Base-by-base conservation (phyloP, 1,284 basidiomycete species). In the Cryptococcus sp. region DNA sequence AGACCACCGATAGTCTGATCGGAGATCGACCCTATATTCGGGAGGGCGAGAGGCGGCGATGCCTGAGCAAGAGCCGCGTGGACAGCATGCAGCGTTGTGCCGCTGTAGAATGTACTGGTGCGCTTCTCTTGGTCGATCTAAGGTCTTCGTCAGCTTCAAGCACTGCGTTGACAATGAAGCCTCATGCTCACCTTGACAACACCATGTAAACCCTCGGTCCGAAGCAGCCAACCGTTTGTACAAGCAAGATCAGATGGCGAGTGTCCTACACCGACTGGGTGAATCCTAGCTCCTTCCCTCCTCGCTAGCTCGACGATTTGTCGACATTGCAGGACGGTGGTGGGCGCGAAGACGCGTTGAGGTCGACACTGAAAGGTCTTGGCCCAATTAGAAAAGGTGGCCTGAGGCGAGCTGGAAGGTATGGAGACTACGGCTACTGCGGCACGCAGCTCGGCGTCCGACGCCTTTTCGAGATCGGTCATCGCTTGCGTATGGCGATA, bases 1-100 rank as follows among this genome's bases (percentile, higher is more conserved):
- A 94, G 86, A 38, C 95, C 95, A n/a, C 85, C 94, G 63, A 99
- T 84, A 3, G 93, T 93, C 78, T 98, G 95, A 77, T 97, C 93
- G 42, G 92, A 95, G 74, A 99, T 98, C 44, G 93, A 95, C 44
- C 96, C 96, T 62, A 98, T 84, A 77, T 93, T 96, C 72, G 85
- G 87, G 84, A 99, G 88, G 47, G 93, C 93, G 22, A 97, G 84
- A 1, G 76, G 61, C 16, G 76, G 76, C 31, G 83, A 82, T 67
- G 88, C 81, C n/a, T 81, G 76, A 40, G 84, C 86, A 53, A 98
- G 87, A 19, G 67, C 50, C 19, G 68, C 55, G 58, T 93, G 89
- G 16, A 94, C 83, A 53, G 83, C 82, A 62, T 87, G 82, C 57
- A 96, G 85, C 8, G 85, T 87, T 71, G 94, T 90, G 15, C 93